phyloP scores from a whole-genome alignment of 257 asterid genomes.

The Gynochthodes officinalis region DNA sequence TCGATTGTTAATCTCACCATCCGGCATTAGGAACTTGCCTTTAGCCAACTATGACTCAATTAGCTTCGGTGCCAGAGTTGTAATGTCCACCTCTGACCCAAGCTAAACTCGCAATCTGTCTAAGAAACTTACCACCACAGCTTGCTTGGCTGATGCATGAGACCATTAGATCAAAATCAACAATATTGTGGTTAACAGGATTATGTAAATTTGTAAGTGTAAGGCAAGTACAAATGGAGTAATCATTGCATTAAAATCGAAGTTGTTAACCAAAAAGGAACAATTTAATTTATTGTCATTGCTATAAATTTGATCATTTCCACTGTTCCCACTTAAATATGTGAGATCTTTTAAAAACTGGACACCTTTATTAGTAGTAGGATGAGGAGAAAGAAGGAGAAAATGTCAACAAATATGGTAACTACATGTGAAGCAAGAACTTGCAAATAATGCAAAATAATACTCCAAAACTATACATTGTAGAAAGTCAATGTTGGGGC shows the following conservation, averaged over 20 bases:
- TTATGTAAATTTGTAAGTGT: no score
- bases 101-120: slow-evolving; percentile 69
- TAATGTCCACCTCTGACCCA: slow-evolving; percentile 58
- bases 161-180: background rate
- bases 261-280: no score
- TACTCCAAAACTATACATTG: slow-evolving; percentile 29
- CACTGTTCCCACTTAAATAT: no score
- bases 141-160: slow-evolving; percentile 58
- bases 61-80: slow-evolving; percentile 59
- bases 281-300: no score
- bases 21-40: slow-evolving; percentile 50
- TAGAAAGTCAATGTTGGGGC: slow-evolving; percentile 63
- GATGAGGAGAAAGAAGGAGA: no score
- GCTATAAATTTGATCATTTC: no score
- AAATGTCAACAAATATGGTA: no score
- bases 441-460: background rate
- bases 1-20: slow-evolving; percentile 47
- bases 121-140: slow-evolving; percentile 55
- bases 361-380: no score
- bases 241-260: no score
- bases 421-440: no score
- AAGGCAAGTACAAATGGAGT: no score
- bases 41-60: slow-evolving; percentile 59
- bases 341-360: no score
- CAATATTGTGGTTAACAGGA: background rate